Conservation (phyloP, 2,329 filamentous ascomycete species). For the Drechslerella coelobrocha region DNA sequence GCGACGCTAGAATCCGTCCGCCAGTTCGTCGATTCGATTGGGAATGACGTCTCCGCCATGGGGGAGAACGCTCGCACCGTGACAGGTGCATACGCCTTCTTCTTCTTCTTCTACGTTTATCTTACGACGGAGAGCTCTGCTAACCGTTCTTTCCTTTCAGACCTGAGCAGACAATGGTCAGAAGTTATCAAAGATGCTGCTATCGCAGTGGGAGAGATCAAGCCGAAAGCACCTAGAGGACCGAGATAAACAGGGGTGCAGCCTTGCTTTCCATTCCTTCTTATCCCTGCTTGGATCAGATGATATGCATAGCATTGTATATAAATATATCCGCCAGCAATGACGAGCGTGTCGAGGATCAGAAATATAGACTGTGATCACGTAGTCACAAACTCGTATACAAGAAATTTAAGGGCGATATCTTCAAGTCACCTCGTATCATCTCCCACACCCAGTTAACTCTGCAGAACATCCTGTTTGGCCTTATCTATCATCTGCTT, state of each 20-base stretch:
- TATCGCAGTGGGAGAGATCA: conserved; percentile 31
- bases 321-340: too few relatives aligned
- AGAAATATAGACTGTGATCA: background rate
- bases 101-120: background rate
- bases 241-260: conserved; percentile 1
- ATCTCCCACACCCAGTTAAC: conserved; percentile 3
- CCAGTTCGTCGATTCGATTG: conserved; percentile 53
- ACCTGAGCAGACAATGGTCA: conserved; percentile 40
- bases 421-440: background rate
- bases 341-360: background rate
- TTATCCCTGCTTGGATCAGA: background rate
- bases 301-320: background rate
- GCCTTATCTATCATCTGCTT: conserved; percentile 45
- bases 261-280: background rate
- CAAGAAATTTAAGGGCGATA: conserved; percentile 4
- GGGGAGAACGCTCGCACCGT: conserved; percentile 52
- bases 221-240: conserved; percentile 26
- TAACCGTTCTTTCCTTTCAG: conserved; percentile 3
- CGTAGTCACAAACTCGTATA: too few relatives aligned
- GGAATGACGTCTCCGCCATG: conserved; percentile 50
- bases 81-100: conserved; percentile 41
- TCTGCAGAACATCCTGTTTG: conserved; percentile 45
- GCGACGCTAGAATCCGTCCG: conserved; percentile 54
- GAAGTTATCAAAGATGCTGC: conserved; percentile 39
- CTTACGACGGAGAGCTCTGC: too few relatives aligned